A percentile compares a stretch with the other conserved stretches of the same genome.
These are phyloP conservation scores for Haemoproteus tartakovskyi DNA, from an alignment of 169 alveolate genomes.

Conservation along the genomic window DNA sequence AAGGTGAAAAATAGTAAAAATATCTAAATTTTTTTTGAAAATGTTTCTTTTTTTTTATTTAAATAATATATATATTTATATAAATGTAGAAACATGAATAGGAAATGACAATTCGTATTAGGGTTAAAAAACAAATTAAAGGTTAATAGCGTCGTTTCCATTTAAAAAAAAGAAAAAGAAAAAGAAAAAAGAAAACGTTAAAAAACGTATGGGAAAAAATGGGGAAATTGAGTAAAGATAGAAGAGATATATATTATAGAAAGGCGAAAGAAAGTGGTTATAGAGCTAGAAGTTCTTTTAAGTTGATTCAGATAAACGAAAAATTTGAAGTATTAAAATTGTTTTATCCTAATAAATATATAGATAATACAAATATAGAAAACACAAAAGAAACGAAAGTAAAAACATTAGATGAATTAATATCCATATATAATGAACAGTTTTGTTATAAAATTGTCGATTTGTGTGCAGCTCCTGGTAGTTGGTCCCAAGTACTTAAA, in stretches of 20 bases:
- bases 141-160: too few species aligned
- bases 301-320: constrained; percentile 92
- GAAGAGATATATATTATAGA: constrained; percentile 94
- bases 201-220: constrained; percentile 73
- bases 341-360: constrained; percentile 26
- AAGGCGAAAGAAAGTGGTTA: constrained; percentile 97
- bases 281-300: constrained; percentile 96
- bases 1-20: too few species aligned
- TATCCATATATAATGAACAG: constrained; percentile 41
- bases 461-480: constrained; percentile 99
- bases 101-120: too few species aligned
- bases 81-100: too few species aligned
- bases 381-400: too few species aligned
- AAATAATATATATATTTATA: too few species aligned
- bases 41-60: too few species aligned
- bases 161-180: too few species aligned
- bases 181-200: too few species aligned
- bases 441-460: constrained; percentile 89
- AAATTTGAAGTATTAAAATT: constrained; percentile 82
- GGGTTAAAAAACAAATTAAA: too few species aligned
- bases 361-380: constrained; percentile 12
- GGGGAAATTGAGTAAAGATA: constrained; percentile 91
- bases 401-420: constrained; percentile 26
- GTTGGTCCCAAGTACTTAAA: constrained; percentile 94
- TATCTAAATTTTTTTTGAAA: too few species aligned